Conservation (phyloP, 2,329 filamentous ascomycete species). For the Fusarium papillatum region DNA sequence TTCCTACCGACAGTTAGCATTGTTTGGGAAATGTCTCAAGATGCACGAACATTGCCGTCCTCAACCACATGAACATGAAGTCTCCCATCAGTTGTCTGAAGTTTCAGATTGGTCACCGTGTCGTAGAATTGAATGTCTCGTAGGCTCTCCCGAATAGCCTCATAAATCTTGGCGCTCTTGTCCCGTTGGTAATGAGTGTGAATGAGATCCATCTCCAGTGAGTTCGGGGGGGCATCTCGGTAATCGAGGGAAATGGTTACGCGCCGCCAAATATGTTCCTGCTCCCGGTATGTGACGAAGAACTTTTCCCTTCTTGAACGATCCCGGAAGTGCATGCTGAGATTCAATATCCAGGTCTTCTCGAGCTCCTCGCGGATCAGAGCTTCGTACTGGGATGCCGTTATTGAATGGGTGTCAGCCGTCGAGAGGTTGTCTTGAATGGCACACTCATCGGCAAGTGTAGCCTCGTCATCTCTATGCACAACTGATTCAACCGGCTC, state of each 20-base stretch:
- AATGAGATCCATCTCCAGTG: conserved; percentile 87
- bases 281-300: conserved; percentile 94
- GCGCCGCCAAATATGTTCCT: conserved; percentile 83
- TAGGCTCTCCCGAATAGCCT: conserved; percentile 92
- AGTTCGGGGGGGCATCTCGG: conserved; percentile 81
- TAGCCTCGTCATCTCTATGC: conserved; percentile 37
- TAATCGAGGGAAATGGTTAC: conserved; percentile 97
- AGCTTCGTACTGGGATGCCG: conserved; percentile 69
- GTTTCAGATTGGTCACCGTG: conserved; percentile 94
- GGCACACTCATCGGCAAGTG: conserved; percentile 36
- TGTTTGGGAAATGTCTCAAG: neutral
- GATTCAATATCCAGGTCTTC: conserved; percentile 92
- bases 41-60: conserved; percentile 78
- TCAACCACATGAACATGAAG: conserved; percentile 98
- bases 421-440: conserved; percentile 49
- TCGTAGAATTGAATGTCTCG: conserved; percentile 96
- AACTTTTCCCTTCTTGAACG: conserved; percentile 96
- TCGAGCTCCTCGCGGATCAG: conserved; percentile 87
- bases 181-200: conserved; percentile 87
- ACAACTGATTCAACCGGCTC: conserved; percentile 7
- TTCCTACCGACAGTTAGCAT: conserved; percentile 65
- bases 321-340: conserved; percentile 98
- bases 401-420: conserved; percentile 62
- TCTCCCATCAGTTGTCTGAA: conserved; percentile 89
- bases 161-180: conserved; percentile 94